Evolutionary conservation across 257 asterid genomes (phyloP), one percentile per base, ranked within the genome.

Genomic region (Solanum sejunctum): DNA sequence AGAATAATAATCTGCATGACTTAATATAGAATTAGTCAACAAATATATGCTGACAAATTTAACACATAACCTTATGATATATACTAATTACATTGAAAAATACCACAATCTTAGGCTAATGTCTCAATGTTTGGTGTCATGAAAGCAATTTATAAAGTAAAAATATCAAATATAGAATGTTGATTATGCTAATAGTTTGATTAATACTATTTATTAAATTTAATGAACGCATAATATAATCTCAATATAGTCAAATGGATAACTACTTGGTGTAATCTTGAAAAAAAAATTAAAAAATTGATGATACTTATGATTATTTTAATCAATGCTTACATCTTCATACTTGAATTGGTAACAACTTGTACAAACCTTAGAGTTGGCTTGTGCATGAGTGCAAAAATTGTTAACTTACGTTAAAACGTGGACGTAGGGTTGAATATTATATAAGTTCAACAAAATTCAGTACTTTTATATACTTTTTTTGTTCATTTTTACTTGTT

Each of bases 101-200:
- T 8, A 3, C 43, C 86, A 55, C 66, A 84, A 39, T 69, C 45
- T 54, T 69, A n/a, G 81, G 86, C 45, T 70, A 70, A 84, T 84
- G 72, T 71, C 82, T 49, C 86, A 58, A 16, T 70, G 32, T 78
- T 71, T 70, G 82, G 81, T 84, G 86, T 84, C 86, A 84, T 69
- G 71, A 84, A 84, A 78, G 82, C 70, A 77, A 51, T 8, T 77
- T 52, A 60, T 23, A 51, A 51, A 77, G 63, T 51, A 10, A 51
- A 77, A 23, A 26, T 15, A 77, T 77, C 10, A 52, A 26, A 26
- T 26, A 26, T 26, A 77, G 26, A 77, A 52, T 15, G 82, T 64
- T 77, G 82, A 77, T 26, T 77, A 52, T 26, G 64, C 64, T 56
- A 77, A 51, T 52, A 52, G 49, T 52, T 75, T 28, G 8, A 49